Percentiles rank a stretch among this genome's conserved stretches.
These are phyloP conservation scores for Sordaria brevicollis DNA, from an alignment of 495 filamentous ascomycete genomes.

Conservation along the genomic window DNA sequence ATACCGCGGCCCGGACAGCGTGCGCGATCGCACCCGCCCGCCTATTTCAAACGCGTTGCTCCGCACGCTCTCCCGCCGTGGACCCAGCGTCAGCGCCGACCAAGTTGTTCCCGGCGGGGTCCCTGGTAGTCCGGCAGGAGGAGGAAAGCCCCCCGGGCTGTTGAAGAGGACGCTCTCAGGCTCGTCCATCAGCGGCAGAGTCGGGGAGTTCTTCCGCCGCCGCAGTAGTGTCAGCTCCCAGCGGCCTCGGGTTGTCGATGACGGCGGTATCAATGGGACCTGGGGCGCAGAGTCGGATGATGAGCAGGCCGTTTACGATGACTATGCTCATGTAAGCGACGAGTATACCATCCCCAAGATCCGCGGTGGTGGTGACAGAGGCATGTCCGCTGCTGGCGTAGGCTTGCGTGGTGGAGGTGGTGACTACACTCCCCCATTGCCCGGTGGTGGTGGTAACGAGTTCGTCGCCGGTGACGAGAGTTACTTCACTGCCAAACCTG, in stretches of 20 bases:
- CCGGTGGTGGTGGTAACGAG: conserved; percentile 9
- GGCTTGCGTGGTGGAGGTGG: conserved; percentile 27
- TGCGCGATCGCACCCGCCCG: conserved; percentile 19
- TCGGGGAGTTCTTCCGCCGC: conserved; percentile 39
- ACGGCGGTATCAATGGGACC: conserved; percentile 41
- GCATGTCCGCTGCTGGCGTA: conserved; percentile 5
- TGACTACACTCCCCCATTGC: conserved; percentile 5
- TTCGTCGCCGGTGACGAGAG: conserved; percentile 33
- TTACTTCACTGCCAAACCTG: conserved; percentile 28
- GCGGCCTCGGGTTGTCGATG: conserved; percentile 19
- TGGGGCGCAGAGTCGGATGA: conserved; percentile 33
- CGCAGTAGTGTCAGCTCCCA: conserved; percentile 39
- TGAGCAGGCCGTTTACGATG: conserved; percentile 17
- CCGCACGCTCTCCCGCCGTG: conserved; percentile 30
- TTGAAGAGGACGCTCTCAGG: conserved; percentile 40
- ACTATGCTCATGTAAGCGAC: background rate
- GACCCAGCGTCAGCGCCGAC: conserved; percentile 26
- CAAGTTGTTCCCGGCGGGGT: conserved; percentile 23
- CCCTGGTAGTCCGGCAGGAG: conserved; percentile 22
- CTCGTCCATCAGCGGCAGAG: conserved; percentile 12
- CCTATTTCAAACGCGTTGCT: conserved; percentile 23
- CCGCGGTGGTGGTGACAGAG: background rate
- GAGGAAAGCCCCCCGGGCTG: conserved; percentile 49
- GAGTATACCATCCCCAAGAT: conserved; percentile 1
- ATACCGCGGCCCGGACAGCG: conserved; percentile 17